Conservation (phyloP, 176 grass and related monocot genomes). For the Cymbopogon citratus region DNA sequence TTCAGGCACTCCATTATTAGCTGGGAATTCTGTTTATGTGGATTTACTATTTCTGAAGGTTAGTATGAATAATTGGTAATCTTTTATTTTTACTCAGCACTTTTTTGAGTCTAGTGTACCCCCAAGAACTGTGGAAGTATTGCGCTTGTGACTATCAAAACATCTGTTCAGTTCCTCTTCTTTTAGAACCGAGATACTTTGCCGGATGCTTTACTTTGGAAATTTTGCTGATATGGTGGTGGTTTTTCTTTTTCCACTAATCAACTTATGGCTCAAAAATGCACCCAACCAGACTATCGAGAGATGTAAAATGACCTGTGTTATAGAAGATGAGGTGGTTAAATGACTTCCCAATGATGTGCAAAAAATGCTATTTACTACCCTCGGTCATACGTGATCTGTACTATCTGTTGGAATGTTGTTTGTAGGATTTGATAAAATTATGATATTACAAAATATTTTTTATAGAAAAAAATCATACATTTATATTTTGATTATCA, state of each 20-base stretch:
- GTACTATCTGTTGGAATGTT: neutral
- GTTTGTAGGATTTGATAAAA: neutral
- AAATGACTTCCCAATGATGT: neutral
- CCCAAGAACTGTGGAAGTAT: neutral
- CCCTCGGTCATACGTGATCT: neutral
- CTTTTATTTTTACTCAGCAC: neutral
- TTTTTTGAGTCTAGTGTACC: neutral
- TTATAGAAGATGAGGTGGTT: neutral
- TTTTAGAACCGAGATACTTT: neutral
- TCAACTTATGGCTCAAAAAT: neutral
- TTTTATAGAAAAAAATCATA: neutral
- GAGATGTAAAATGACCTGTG: neutral
- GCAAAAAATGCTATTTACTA: neutral
- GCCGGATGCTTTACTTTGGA: neutral
- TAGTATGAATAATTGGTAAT: neutral
- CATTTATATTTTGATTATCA: neutral
- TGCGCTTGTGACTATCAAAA: neutral
- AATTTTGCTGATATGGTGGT: neutral
- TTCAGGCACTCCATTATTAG: slow-evolving; percentile 51
- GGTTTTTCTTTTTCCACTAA: neutral
- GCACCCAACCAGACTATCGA: neutral
- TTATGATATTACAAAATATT: neutral
- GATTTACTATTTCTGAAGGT: slow-evolving; percentile 87
- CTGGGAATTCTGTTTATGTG: slow-evolving; percentile 84
- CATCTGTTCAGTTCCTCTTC: neutral